Evolutionary conservation across 257 asterid genomes (phyloP).

Genomic region (Oldenlandia corymbosa): DNA sequence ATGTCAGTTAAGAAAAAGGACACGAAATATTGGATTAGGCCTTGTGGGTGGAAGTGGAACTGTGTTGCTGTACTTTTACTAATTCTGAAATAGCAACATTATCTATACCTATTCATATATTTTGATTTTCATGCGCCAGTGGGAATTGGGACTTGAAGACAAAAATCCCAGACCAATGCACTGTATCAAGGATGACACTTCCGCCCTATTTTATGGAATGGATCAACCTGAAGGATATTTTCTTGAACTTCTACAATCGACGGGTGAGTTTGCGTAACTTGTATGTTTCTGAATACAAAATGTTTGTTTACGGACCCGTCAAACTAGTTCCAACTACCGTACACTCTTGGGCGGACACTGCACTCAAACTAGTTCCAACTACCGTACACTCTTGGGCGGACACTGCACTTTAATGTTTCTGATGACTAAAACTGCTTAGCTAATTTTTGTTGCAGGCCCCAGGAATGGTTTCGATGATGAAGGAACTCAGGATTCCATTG

Average conservation of each 20-base stretch:
- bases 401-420: not conserved
- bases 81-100: not conserved
- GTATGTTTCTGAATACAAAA: not conserved
- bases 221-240: slow-evolving; percentile 90
- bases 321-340: too few species aligned
- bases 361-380: too few species aligned
- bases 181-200: slow-evolving; percentile 53
- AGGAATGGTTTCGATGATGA: slow-evolving; percentile 94
- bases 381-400: too few species aligned
- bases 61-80: not conserved
- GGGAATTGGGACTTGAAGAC: slow-evolving; percentile 99
- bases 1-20: too few species aligned
- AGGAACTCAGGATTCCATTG: slow-evolving; percentile 50
- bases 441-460: slow-evolving; percentile 41
- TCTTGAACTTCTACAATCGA: slow-evolving; percentile 70
- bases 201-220: slow-evolving; percentile 88
- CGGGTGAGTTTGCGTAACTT: slow-evolving; percentile 45
- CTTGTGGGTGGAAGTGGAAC: too few species aligned
- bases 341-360: too few species aligned
- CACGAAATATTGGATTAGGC: not conserved
- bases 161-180: slow-evolving; percentile 83
- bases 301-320: not conserved
- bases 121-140: slow-evolving; percentile 32
- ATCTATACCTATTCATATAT: slow-evolving; percentile 17
- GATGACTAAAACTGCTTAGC: not conserved